These are phyloP conservation scores for Phytophthora colocasiae DNA, from an alignment of 352 stramenopile species.

Conservation along the genomic window DNA sequence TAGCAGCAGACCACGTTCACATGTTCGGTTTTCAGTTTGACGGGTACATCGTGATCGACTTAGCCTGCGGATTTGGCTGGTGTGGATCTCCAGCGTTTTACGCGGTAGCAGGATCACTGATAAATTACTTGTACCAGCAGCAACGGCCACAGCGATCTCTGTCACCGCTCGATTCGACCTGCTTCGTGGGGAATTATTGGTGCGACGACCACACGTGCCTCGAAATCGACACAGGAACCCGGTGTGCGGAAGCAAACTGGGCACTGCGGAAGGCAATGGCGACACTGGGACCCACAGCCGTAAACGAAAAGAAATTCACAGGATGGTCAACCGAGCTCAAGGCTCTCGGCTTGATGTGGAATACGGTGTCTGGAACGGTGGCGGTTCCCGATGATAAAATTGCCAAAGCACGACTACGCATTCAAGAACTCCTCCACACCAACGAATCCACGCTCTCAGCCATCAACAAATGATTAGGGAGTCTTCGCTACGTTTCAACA, in stretches of 20 bases:
- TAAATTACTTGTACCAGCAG: constrained; percentile 8
- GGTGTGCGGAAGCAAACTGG: background rate
- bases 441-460: too few species aligned
- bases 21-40: constrained; percentile 29
- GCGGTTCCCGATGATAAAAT: too few species aligned
- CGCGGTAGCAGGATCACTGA: constrained; percentile 3
- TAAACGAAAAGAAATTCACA: too few species aligned
- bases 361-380: too few species aligned
- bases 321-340: too few species aligned
- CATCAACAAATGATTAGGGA: too few species aligned
- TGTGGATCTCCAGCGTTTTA: constrained; percentile 8
- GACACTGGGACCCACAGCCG: too few species aligned
- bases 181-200: background rate
- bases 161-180: background rate
- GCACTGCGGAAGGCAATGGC: background rate
- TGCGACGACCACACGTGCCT: constrained; percentile 24
- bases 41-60: constrained; percentile 5
- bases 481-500: too few species aligned
- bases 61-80: constrained; percentile 4
- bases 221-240: constrained; percentile 3
- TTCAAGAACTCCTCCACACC: too few species aligned
- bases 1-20: background rate
- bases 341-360: too few species aligned
- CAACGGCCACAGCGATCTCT: background rate
- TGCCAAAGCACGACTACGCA: too few species aligned